Base-by-base conservation (phyloP, 2,329 filamentous ascomycete species). In the Paecilomyces dactylethromorphus region DNA sequence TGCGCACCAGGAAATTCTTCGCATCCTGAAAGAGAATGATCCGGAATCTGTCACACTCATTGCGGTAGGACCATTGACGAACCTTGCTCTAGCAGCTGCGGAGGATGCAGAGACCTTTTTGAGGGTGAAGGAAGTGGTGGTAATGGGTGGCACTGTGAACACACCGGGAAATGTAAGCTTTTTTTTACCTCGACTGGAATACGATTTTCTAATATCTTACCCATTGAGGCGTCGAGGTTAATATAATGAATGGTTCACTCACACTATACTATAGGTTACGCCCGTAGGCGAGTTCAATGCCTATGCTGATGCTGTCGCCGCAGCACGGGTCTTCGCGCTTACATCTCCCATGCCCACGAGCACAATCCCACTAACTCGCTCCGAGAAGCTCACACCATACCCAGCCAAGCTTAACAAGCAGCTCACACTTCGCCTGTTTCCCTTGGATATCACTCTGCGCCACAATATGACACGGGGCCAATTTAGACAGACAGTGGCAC, bases 231-330 rank as follows among this genome's bases (percentile, higher is more conserved):
- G 3, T 3, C 11, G 35, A 39, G 13, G 26, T 29, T 7, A 18
- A 18, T 31, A 11, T 10, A 18, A 35, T 15, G 50, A 33, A 39
- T 18, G 26, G 18, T 31, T 56, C 12, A 33, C 54, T 26, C 15
- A 57, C 15, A 24, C 29, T 15, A 55, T 54, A 11, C 18, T 29
- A 26, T 26, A 76, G 74, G 83, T 87, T 64, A 87, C 84, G 0
- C 93, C 94, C 1, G 84, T 88, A 12, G 91, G 90, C 62, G 94
- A 99, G 73, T 99, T 99, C 83, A 99, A 99, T 79, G 89, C 89
- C 59, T 96, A 91, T 69, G 92, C 94, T 59, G 95, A 99, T 72
- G 82, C 89, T 21, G 82, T 90, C 49, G 89, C 90, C 29, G 85
- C 89, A 0, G 90, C 90, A 11, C 83, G 89, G 13, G 83, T 94